Base-by-base conservation (phyloP, 805 yeast species). In the Schizosaccharomyces osmophilus region DNA sequence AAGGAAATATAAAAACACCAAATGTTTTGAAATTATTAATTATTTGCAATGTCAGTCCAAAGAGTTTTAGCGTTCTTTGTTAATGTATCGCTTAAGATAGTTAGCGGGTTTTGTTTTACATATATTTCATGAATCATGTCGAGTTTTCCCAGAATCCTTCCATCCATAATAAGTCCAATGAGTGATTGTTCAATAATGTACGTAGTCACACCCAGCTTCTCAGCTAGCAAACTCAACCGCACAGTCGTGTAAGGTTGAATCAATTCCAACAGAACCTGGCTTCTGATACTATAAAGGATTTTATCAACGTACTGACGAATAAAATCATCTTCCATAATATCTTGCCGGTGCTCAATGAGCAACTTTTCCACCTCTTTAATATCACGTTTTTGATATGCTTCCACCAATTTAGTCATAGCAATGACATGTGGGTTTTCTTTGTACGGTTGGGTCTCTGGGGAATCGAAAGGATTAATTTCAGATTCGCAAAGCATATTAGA, bases 401-500 rank as follows among this genome's bases (percentile, higher is more conserved):
- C 70, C 17, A 72, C 74, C 48, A 73, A 63, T 13, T 64, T 58
- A 48, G 67, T 69, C 68, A 72, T 63, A 1, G 66, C 69, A 2
- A 61, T 62, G 22, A 73, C 64, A 39, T 70, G 68, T 1, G 72
- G 69, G 48, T 70, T 66, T 32, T 69, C 66, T 61, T 66, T 66
- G 67, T 78, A 81, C 5, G 82, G 79, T 66, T 77, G 77, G 0
- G 85, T 82, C 69, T 84, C 90, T 67, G 81, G 85, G 0, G 86
- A 79, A 64, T 82, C 84, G 66, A 84, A 83, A 1, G 87, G 86
- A 66, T 82, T 81, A 61, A 84, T 79, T 64, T 79, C 82, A 62
- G 82, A 82, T 61, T 72, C 71, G 13, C 77, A 67, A 55, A 86
- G 72, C 60, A 84, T 71, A 4, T 84, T 79, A 31, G 83, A 78